A percentile compares a stretch with the other conserved stretches of the same genome.
These are phyloP conservation scores for Hypoxylon lienhwacheense DNA, from an alignment of 495 filamentous ascomycete genomes.

Conservation along the genomic window DNA sequence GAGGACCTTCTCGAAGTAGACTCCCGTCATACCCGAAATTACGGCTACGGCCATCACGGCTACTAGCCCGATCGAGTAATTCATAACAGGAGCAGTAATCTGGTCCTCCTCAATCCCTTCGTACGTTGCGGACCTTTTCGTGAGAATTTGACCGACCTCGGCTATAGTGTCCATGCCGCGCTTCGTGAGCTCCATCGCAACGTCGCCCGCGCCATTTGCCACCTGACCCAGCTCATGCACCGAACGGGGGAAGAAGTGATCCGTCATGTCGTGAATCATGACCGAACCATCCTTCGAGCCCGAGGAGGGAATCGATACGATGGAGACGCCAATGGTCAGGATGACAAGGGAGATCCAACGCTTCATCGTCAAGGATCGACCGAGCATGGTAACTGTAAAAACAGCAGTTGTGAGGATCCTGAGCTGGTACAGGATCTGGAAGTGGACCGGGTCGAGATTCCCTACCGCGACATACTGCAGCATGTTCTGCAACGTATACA, in stretches of 20 bases:
- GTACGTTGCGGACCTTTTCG: conserved; percentile 88
- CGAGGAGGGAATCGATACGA: conserved; percentile 76
- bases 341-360: conserved; percentile 81
- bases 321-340: conserved; percentile 80
- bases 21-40: conserved; percentile 80
- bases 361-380: conserved; percentile 64
- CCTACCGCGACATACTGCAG: conserved; percentile 90
- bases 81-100: conserved; percentile 65
- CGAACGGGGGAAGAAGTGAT: conserved; percentile 73
- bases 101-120: conserved; percentile 89
- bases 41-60: conserved; percentile 75
- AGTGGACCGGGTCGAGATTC: conserved; percentile 87
- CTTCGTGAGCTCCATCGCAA: conserved; percentile 53
- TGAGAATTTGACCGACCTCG: conserved; percentile 50
- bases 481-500: conserved; percentile 90
- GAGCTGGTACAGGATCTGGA: conserved; percentile 89
- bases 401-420: conserved; percentile 90
- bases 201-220: conserved; percentile 46
- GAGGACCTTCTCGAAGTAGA: conserved; percentile 94
- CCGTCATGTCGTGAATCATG: conserved; percentile 56
- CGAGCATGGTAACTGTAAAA: conserved; percentile 79
- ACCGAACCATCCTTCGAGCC: conserved; percentile 48
- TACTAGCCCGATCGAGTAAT: conserved; percentile 72
- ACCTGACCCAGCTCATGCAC: conserved; percentile 62
- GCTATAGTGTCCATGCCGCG: conserved; percentile 46